Evolutionary conservation across 768 basidiomycete species (phyloP).

Genomic region (Psilocybe cubensis): DNA sequence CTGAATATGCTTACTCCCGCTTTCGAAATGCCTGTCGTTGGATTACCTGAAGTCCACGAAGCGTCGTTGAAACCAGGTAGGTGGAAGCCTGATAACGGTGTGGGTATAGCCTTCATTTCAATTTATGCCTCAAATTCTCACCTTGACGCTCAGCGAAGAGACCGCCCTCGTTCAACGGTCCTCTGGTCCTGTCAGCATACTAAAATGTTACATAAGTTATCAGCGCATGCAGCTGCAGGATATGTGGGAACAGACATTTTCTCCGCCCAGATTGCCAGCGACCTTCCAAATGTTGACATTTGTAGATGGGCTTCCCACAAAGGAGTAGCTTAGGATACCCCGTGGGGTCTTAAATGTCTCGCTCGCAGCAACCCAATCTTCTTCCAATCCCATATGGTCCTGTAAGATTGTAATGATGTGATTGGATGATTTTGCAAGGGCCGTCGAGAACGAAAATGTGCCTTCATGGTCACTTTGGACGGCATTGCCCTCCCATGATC

Average conservation of each 20-base stretch:
- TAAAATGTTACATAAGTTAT: conserved; percentile 19
- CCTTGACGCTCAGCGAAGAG: conserved; percentile 59
- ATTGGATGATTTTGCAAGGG: conserved; percentile 30
- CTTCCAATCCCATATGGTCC: conserved; percentile 59
- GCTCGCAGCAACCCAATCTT: conserved; percentile 44
- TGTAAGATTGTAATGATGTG: conserved; percentile 55
- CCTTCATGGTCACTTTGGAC: conserved; percentile 33
- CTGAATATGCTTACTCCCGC: conserved; percentile 55
- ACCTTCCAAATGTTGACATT: conserved; percentile 52
- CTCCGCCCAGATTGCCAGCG: conserved; percentile 52
- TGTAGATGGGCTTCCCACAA: conserved; percentile 42
- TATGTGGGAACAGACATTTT: conserved; percentile 33
- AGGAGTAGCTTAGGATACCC: conserved; percentile 50
- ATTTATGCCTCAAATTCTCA: conserved; percentile 4
- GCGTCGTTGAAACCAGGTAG: conserved; percentile 58
- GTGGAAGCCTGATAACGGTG: conserved; percentile 47
- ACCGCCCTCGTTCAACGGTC: conserved; percentile 65
- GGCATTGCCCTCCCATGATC: conserved; percentile 49
- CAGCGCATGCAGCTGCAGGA: too few relatives aligned
- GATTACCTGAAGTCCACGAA: conserved; percentile 44
- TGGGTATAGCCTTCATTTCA: not conserved
- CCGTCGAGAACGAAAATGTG: conserved; percentile 37
- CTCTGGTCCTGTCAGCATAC: conserved; percentile 53
- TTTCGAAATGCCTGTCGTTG: conserved; percentile 41
- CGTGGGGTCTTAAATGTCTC: conserved; percentile 52